Percentiles rank a stretch among this genome's conserved stretches.
Conservation (phyloP, 192 early-diverging fungal genomes). For the Backusella tarrabulga region DNA sequence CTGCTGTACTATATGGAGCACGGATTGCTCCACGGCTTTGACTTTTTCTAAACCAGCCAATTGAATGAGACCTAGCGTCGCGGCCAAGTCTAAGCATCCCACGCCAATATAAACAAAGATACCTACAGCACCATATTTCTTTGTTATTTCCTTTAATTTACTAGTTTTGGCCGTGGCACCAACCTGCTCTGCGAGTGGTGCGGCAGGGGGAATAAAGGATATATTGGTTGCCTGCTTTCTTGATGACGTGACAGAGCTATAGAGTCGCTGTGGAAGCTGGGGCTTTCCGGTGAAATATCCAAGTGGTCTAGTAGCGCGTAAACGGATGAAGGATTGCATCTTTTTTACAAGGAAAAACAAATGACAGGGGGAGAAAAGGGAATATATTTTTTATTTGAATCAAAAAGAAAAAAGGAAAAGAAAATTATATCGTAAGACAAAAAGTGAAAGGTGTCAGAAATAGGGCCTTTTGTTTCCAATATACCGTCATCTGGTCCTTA, state of each 20-base stretch:
- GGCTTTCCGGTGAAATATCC: background rate
- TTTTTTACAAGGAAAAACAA: background rate
- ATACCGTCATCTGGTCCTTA: background rate
- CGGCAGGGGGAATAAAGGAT: background rate
- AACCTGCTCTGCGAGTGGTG: background rate
- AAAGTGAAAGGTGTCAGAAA: background rate
- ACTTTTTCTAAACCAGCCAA: slow-evolving; percentile 50
- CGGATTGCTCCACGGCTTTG: slow-evolving; percentile 40
- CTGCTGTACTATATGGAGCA: slow-evolving; percentile 24
- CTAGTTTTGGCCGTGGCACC: background rate
- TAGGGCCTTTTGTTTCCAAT: background rate
- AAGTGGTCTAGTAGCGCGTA: background rate
- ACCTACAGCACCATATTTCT: slow-evolving; percentile 48
- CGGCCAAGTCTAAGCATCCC: slow-evolving; percentile 45
- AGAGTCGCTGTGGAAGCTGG: background rate
- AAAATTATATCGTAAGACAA: background rate
- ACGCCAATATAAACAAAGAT: slow-evolving; percentile 49
- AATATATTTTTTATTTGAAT: background rate
- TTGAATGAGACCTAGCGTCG: slow-evolving; percentile 46
- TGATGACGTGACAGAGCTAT: background rate
- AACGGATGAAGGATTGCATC: background rate
- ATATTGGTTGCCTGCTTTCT: slow-evolving; percentile 3
- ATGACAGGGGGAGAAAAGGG: background rate
- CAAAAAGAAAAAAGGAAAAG: background rate
- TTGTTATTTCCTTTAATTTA: slow-evolving; percentile 34